phyloP scores from a whole-genome alignment of 1,139 yeast genomes.

The Pichia sp. region DNA sequence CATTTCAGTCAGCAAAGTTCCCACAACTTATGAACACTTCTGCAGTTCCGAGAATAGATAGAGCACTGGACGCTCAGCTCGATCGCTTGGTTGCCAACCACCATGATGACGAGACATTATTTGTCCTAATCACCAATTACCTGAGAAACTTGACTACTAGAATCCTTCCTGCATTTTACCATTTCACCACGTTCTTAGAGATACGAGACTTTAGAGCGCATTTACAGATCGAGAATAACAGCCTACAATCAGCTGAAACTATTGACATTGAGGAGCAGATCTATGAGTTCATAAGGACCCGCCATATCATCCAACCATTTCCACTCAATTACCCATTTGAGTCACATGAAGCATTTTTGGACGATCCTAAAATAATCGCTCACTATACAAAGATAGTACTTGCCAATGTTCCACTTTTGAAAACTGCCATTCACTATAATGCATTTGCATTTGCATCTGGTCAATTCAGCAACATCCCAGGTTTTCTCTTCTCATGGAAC shows the following conservation, averaged over 20 bases:
- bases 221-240: slow-evolving; percentile 10
- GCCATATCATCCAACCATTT: slow-evolving; percentile 22
- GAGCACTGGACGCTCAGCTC: slow-evolving; percentile 14
- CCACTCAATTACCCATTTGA: slow-evolving; percentile 22
- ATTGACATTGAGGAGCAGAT: slow-evolving; percentile 13
- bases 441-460: slow-evolving; percentile 3
- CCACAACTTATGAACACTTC: slow-evolving; percentile 2
- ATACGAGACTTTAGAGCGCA: slow-evolving; percentile 16
- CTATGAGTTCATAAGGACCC: slow-evolving; percentile 17
- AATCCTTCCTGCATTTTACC: slow-evolving; percentile 21
- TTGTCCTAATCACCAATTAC: slow-evolving; percentile 18
- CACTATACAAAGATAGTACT: slow-evolving; percentile 13
- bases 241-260: too few species aligned
- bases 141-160: slow-evolving; percentile 16
- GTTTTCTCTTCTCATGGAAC: slow-evolving; percentile 17
- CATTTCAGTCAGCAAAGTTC: slow-evolving; percentile 3
- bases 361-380: slow-evolving; percentile 13
- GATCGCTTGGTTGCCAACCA: slow-evolving; percentile 15
- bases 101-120: slow-evolving; percentile 26
- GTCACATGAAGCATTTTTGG: slow-evolving; percentile 12
- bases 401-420: slow-evolving; percentile 14
- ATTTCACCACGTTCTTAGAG: slow-evolving; percentile 12
- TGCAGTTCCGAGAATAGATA: slow-evolving; percentile 19
- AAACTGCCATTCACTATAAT: slow-evolving; percentile 11
- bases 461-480: slow-evolving; percentile 9